Conservation (phyloP, 345 rosid species). For the Jatropha curcas region DNA sequence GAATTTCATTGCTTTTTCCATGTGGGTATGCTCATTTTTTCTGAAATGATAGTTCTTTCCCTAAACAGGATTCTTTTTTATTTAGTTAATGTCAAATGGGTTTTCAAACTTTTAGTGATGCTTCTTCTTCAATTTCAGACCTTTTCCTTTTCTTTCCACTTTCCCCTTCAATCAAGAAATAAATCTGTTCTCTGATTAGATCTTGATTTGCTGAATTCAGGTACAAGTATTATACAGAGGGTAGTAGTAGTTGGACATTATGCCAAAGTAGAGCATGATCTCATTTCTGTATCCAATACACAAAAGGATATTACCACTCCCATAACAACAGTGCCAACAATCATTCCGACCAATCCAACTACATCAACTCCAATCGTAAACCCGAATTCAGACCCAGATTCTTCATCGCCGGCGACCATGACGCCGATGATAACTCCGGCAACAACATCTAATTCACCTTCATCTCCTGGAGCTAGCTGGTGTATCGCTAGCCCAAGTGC, state of each 20-base stretch:
- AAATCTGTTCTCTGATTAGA: no score
- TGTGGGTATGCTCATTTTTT: slow-evolving; percentile 24
- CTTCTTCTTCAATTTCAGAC: slow-evolving; percentile 20
- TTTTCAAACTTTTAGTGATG: slow-evolving; percentile 22
- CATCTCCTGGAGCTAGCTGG: slow-evolving; percentile 59
- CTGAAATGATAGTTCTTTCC: slow-evolving; percentile 18
- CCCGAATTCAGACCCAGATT: slow-evolving; percentile 54
- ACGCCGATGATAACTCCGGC: slow-evolving; percentile 31
- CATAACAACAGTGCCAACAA: slow-evolving; percentile 53
- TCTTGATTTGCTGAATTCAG: no score
- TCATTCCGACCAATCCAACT: slow-evolving; percentile 35
- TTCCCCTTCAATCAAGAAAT: no score
- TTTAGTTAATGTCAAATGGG: not conserved
- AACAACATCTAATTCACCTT: slow-evolving; percentile 24
- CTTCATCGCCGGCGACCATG: slow-evolving; percentile 29
- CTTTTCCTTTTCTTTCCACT: slow-evolving; percentile 12
- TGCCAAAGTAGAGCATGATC: not conserved
- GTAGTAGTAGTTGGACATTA: not conserved
- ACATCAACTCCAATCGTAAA: slow-evolving; percentile 38
- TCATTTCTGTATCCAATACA: slow-evolving; percentile 12
- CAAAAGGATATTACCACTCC: slow-evolving; percentile 64
- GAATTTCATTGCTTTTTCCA: slow-evolving; percentile 29
- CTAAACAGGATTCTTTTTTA: slow-evolving; percentile 2
- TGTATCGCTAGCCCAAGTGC: slow-evolving; percentile 79
- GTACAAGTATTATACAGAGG: slow-evolving; percentile 27